A percentile compares a stretch with the other conserved stretches of the same genome.
These are phyloP conservation scores for Bolboschoenus planiculmis DNA, from an alignment of 176 grass and related monocot species.

Conservation along the genomic window DNA sequence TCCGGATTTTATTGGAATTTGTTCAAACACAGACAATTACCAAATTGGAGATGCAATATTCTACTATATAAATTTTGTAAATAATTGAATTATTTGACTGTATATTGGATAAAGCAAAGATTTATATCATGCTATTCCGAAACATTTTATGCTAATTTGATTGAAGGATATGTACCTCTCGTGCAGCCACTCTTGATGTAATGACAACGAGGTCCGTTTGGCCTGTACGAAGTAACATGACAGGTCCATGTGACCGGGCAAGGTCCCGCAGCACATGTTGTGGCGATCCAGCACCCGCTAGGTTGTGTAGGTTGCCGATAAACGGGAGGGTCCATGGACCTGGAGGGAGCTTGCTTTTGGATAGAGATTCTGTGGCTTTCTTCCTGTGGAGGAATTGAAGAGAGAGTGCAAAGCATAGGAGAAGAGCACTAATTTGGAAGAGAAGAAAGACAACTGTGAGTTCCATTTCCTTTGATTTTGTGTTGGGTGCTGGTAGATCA, in stretches of 20 bases:
- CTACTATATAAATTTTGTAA: background rate
- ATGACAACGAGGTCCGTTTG: conserved; percentile 15
- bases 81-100: background rate
- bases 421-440: background rate
- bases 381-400: background rate
- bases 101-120: background rate
- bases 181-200: conserved; percentile 22
- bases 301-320: conserved; percentile 40
- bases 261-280: conserved; percentile 29
- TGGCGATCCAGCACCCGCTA: conserved; percentile 2
- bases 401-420: background rate
- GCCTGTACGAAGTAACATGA: conserved; percentile 24
- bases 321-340: conserved; percentile 34
- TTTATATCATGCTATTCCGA: background rate
- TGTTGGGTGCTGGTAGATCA: no score
- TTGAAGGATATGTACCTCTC: background rate
- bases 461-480: background rate
- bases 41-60: background rate
- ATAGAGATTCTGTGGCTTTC: background rate
- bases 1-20: no score
- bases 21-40: background rate
- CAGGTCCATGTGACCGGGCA: conserved; percentile 5
- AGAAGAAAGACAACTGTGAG: background rate
- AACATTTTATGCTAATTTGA: background rate
- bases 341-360: conserved; percentile 23